These are phyloP conservation scores for Oenanthe javanica DNA, from an alignment of 140 eudicot genomes.

Conservation along the genomic window DNA sequence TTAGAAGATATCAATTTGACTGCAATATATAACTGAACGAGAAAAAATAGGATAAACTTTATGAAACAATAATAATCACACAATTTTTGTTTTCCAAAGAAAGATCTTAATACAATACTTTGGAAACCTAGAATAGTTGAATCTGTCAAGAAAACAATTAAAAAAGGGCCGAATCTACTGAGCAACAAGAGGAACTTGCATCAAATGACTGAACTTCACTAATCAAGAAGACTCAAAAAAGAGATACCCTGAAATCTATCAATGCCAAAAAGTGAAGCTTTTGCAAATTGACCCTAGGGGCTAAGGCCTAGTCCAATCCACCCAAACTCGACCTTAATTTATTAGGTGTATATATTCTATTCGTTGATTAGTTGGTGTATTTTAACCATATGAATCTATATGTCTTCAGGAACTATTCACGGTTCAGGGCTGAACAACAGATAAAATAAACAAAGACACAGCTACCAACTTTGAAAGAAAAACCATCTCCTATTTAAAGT, in stretches of 20 bases:
- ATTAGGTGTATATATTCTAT: background rate
- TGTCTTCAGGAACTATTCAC: background rate
- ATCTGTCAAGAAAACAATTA: background rate
- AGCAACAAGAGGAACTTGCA: background rate
- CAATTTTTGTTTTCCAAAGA: background rate
- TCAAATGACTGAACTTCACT: background rate
- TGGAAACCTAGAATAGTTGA: background rate
- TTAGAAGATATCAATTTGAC: background rate
- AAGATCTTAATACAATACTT: background rate
- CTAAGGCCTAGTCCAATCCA: background rate
- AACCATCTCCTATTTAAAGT: background rate
- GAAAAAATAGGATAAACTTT: background rate
- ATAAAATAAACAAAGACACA: background rate
- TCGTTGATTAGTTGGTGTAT: background rate
- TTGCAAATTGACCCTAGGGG: background rate
- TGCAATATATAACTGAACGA: background rate
- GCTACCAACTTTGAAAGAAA: background rate
- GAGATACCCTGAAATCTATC: background rate
- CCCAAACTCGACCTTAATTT: background rate
- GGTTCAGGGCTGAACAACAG: background rate
- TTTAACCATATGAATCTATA: background rate
- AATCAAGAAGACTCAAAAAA: background rate
- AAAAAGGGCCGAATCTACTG: background rate
- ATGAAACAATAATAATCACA: background rate
- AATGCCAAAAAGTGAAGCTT: background rate